A percentile compares a stretch with the other conserved stretches of the same genome.
Evolutionary conservation across 805 yeast genomes (phyloP).

Genomic region (Saturnispora silvae): DNA sequence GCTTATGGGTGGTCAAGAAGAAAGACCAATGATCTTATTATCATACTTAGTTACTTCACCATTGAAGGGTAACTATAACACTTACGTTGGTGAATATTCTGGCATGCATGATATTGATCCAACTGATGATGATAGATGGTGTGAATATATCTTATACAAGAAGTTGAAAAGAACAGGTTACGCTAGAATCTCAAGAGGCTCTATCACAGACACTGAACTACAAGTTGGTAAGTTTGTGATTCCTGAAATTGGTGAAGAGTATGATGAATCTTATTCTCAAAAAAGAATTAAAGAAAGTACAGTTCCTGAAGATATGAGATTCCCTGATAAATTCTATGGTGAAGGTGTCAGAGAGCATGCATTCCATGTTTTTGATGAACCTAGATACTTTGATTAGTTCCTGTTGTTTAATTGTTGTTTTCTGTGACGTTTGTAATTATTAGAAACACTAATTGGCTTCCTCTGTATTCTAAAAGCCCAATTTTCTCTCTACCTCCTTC

Average conservation of each 20-base stretch:
- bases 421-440: no score
- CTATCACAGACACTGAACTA: slow-evolving; percentile 93
- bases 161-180: slow-evolving; percentile 81
- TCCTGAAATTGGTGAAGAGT: slow-evolving; percentile 19
- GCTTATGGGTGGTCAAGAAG: slow-evolving; percentile 67
- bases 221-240: slow-evolving; percentile 89
- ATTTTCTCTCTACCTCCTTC: no score
- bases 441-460: no score
- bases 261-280: slow-evolving; percentile 22
- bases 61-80: slow-evolving; percentile 79
- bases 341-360: slow-evolving; percentile 90
- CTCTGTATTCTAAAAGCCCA: no score
- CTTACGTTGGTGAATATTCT: slow-evolving; percentile 71
- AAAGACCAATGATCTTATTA: slow-evolving; percentile 71
- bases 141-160: slow-evolving; percentile 89
- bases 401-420: not conserved
- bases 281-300: slow-evolving; percentile 43
- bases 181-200: slow-evolving; percentile 85
- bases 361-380: slow-evolving; percentile 92
- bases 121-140: slow-evolving; percentile 95
- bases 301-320: slow-evolving; percentile 53
- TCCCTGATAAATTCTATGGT: slow-evolving; percentile 73
- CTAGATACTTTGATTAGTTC: slow-evolving; percentile 55
- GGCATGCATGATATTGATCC: slow-evolving; percentile 93
- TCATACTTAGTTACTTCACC: slow-evolving; percentile 90